Conservation (phyloP, 1,284 basidiomycete species). For the Quambalaria eucalypti region DNA sequence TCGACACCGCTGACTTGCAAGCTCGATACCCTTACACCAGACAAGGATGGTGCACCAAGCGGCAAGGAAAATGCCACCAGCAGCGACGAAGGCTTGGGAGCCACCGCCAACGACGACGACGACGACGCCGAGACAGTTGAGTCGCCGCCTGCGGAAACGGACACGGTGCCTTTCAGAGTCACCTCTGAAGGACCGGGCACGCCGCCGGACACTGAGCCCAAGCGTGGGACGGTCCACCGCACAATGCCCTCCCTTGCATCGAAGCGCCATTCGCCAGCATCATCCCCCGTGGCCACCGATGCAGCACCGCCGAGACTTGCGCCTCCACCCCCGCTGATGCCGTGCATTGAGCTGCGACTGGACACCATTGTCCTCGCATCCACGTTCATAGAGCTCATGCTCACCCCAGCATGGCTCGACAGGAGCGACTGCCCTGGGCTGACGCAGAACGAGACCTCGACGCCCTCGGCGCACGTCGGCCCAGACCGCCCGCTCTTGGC, state of each 20-base stretch:
- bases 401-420: background rate
- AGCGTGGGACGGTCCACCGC: background rate
- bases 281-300: background rate
- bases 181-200: background rate
- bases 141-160: background rate
- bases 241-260: background rate
- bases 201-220: background rate
- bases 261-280: background rate
- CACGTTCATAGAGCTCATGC: background rate
- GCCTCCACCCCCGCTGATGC: background rate
- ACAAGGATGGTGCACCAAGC: background rate
- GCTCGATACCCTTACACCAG: background rate
- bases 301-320: too few species aligned
- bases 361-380: background rate
- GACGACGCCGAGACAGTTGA: background rate
- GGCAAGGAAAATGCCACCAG: background rate
- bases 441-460: background rate
- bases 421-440: background rate
- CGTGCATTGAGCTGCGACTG: background rate
- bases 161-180: background rate
- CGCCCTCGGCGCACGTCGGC: background rate
- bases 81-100: conserved; percentile 5
- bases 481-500: background rate
- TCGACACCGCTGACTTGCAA: background rate
- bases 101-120: background rate